Conservation (phyloP, 202 grass and related monocot genomes). For the Panicum hallii region DNA sequence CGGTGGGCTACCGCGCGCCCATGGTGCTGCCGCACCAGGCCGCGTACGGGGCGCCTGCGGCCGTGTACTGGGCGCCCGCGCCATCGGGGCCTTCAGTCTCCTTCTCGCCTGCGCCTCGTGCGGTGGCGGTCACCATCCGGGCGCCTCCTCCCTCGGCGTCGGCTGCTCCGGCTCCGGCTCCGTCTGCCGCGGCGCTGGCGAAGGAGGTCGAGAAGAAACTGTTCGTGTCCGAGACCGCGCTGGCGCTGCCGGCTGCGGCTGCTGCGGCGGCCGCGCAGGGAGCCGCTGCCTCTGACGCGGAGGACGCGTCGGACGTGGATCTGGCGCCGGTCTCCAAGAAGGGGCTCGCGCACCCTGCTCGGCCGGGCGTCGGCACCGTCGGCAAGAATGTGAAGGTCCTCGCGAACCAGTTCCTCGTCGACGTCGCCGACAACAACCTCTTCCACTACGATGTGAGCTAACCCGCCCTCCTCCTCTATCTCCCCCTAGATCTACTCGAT, state of each 20-base stretch:
- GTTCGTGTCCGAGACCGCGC: conserved; percentile 62
- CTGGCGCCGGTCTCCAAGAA: conserved; percentile 54
- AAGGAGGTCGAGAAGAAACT: conserved; percentile 58
- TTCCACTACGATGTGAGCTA: conserved; percentile 83
- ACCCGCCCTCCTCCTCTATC: background rate
- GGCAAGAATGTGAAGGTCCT: conserved; percentile 54
- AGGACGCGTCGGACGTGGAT: background rate
- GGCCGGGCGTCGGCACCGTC: conserved; percentile 43
- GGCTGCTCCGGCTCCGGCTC: background rate
- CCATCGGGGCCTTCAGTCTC: background rate
- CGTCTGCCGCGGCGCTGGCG: conserved; percentile 40
- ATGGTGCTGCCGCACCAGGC: background rate
- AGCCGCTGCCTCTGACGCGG: background rate
- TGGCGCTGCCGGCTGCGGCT: conserved; percentile 4
- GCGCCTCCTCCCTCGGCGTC: conserved; percentile 18
- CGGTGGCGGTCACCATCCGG: conserved; percentile 22
- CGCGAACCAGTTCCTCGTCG: conserved; percentile 81
- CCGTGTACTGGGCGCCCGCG: conserved; percentile 6
- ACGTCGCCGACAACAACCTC: conserved; percentile 74
- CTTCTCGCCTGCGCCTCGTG: background rate
- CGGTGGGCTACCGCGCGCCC: conserved; percentile 18
- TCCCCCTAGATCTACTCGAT: background rate
- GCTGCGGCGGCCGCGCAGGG: conserved; percentile 15
- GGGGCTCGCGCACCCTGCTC: conserved; percentile 47
- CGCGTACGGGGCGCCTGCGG: conserved; percentile 1